Conservation (phyloP, 2,329 filamentous ascomycete species). For the Dothidotthia symphoricarpi region DNA sequence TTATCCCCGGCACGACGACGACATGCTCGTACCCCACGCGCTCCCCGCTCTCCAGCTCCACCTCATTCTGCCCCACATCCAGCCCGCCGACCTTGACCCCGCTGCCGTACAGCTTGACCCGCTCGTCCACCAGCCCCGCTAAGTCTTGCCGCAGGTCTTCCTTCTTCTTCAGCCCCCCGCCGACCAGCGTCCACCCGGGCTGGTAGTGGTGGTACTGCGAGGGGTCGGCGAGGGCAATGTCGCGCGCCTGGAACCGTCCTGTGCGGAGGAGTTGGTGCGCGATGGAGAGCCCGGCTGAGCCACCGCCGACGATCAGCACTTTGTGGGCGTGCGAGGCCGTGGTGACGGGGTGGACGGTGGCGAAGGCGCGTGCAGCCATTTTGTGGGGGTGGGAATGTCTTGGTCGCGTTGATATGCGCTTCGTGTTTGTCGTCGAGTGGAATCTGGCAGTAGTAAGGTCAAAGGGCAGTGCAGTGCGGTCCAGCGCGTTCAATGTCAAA, state of each 20-base stretch:
- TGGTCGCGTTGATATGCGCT: no score
- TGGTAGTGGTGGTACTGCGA: constrained; percentile 66
- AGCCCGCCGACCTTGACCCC: no score
- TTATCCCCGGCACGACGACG: constrained; percentile 56
- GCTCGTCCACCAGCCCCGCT: constrained; percentile 55
- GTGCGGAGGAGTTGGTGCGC: constrained; percentile 65
- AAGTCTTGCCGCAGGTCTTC: constrained; percentile 57
- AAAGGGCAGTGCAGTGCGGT: no score
- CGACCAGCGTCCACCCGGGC: constrained; percentile 68
- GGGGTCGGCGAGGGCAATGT: constrained; percentile 65
- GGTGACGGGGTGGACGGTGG: constrained; percentile 29
- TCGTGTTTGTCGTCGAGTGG: no score
- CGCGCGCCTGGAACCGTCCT: constrained; percentile 56
- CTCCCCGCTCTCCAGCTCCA: constrained; percentile 57
- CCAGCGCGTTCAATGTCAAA: no score
- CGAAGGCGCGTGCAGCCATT: constrained; percentile 12
- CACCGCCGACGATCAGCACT: constrained; percentile 66
- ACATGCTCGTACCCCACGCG: constrained; percentile 63
- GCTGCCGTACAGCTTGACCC: constrained; percentile 60
- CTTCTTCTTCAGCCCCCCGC: constrained; percentile 63
- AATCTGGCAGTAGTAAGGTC: no score
- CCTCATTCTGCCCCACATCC: no score
- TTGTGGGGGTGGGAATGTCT: no score
- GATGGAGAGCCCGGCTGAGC: constrained; percentile 63
- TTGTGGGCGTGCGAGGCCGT: constrained; percentile 54